A percentile compares a stretch with the other conserved stretches of the same genome.
Conservation (phyloP, 345 rosid species). For the Pseudoturritis turrita region DNA sequence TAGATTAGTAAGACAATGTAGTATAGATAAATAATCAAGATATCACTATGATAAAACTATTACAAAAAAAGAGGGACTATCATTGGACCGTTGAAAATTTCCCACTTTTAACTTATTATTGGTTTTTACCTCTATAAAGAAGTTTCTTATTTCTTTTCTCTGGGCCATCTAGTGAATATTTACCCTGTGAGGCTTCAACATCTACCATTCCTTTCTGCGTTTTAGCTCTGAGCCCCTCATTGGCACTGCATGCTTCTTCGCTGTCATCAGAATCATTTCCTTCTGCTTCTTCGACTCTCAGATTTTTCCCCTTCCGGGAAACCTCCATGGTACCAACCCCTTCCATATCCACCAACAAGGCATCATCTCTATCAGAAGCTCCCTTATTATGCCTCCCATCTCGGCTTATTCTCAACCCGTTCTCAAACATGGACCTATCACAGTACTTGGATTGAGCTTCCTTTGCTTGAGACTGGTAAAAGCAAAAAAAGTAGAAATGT, state of each 20-base stretch:
- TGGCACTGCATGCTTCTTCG: constrained; percentile 74
- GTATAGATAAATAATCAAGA: neutral
- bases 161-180: constrained; percentile 31
- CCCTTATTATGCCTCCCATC: constrained; percentile 37
- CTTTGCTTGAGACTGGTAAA: constrained; percentile 41
- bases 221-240: constrained; percentile 50
- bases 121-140: constrained; percentile 49
- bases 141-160: constrained; percentile 48
- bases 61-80: neutral
- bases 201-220: constrained; percentile 33
- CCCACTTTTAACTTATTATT: neutral
- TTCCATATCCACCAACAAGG: constrained; percentile 48
- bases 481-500: constrained; percentile 4
- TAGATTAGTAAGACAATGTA: neutral
- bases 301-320: constrained; percentile 50
- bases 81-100: neutral
- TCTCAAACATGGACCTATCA: constrained; percentile 38
- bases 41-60: constrained; percentile 9
- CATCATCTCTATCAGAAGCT: constrained; percentile 36
- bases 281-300: constrained; percentile 42
- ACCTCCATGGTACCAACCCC: constrained; percentile 57
- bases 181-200: constrained; percentile 38
- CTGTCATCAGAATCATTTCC: constrained; percentile 54
- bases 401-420: constrained; percentile 38
- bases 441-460: constrained; percentile 37